Base-by-base conservation (phyloP, 306 rosid species). In the Phaseolus lunatus region DNA sequence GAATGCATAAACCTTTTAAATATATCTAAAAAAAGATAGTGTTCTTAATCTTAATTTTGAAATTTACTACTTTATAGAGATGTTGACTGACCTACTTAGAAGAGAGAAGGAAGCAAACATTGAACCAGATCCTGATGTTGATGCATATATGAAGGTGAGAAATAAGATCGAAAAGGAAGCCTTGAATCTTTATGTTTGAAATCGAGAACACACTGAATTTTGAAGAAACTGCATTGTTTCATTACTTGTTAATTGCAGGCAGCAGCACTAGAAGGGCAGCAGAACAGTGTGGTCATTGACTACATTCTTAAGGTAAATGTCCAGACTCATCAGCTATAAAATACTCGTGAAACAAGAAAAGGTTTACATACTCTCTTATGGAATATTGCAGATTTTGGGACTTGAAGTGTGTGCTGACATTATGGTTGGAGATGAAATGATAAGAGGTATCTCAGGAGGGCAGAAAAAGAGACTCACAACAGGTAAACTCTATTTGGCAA, bases 401-500 rank as follows among this genome's bases (percentile, higher is more conserved):
- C 94, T 94, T 54, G 97, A 94, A 77, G 67, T 71, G 67, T 94
- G 82, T 66, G 84, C 89, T 52, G 89, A 85, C 33, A 85, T 76
- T 43, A 82, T 85, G 89, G 89, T 85, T 59, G 98, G 98, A 43
- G 96, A 94, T 86, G 94, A 79, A 75, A 89, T 94, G 94, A 83
- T 90, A 67, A 84, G 98, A 80, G 97, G 98, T 26, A 94, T 94
- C 68, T 94, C 98, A 3, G 98, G 97, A 31, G 98, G 98, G 41
- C 92, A 94, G 85, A 88, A 75, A 82, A 94, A 94, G 85, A 76
- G 98, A 73, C 90, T 94, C 80, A 91, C 98, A 37, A 91, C 95
- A 76, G 98, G 98, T 91, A 88, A 13, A n/a, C 19, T 78, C 24
- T 2, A 9, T 43, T 57, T 22, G 11, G 41, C 54, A 35, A 72